phyloP scores from a whole-genome alignment of 805 yeast species.

The Wickerhamiella nectarea region DNA sequence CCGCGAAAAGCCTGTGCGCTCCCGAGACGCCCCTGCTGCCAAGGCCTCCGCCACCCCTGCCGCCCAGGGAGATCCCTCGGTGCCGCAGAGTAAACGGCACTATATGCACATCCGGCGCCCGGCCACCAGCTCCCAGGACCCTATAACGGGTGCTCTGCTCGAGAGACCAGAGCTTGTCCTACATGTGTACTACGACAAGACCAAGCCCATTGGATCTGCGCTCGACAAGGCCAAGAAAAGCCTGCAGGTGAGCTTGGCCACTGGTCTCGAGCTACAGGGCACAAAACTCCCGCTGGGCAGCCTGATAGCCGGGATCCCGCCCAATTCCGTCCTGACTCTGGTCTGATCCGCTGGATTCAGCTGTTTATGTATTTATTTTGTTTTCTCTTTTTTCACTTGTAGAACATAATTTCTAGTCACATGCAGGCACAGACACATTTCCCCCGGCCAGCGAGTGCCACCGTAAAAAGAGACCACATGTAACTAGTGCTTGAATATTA shows the following conservation, averaged over 20 bases:
- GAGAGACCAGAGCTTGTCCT: constrained; percentile 14
- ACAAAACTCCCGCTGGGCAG: not conserved
- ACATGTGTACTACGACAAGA: constrained; percentile 15
- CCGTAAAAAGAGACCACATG: too few relatives aligned
- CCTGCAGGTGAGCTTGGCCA: not conserved
- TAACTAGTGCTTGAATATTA: too few relatives aligned
- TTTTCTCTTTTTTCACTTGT: too few relatives aligned
- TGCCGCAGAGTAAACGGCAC: constrained; percentile 22
- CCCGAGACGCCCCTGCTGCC: not conserved
- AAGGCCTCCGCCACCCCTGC: not conserved
- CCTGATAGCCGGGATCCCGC: constrained; percentile 2
- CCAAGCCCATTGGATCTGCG: constrained; percentile 7
- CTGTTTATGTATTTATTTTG: too few relatives aligned
- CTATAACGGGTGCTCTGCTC: constrained; percentile 9
- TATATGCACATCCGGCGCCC: constrained; percentile 23
- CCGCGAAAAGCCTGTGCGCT: not conserved
- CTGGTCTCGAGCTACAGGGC: not conserved
- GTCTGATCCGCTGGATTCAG: too few relatives aligned
- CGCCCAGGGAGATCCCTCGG: constrained; percentile 28
- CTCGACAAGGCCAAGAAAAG: constrained; percentile 2
- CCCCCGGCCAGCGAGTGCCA: too few relatives aligned
- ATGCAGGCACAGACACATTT: too few relatives aligned
- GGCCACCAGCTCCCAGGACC: constrained; percentile 9
- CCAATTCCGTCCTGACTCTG: not conserved
- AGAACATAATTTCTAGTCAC: too few relatives aligned